These are phyloP conservation scores for Trichoderma sp. DNA, from an alignment of 2,329 filamentous ascomycete species.

Conservation along the genomic window DNA sequence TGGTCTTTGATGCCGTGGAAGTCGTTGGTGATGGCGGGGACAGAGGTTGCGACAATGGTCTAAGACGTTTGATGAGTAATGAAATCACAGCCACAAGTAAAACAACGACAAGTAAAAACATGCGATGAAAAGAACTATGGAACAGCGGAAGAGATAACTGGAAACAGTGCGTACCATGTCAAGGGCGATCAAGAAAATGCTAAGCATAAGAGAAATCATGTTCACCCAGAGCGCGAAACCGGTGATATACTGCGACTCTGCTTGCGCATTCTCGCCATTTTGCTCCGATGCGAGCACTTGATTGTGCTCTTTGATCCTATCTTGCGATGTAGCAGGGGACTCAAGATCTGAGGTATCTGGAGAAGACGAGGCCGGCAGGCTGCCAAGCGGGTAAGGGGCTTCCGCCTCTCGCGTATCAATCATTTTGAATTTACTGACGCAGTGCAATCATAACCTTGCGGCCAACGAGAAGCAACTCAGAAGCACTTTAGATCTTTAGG, in stretches of 20 bases:
- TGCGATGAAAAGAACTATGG: too few relatives aligned
- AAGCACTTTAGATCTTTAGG: not conserved
- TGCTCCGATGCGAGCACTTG: not conserved
- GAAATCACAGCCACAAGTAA: not conserved
- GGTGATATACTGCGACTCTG: not conserved
- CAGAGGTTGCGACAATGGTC: slow-evolving; percentile 56
- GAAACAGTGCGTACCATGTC: slow-evolving; percentile 39
- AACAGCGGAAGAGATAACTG: accelerated
- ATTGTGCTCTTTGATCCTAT: not conserved
- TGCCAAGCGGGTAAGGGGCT: not conserved
- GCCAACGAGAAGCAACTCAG: not conserved
- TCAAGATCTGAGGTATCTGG: not conserved
- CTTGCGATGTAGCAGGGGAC: not conserved
- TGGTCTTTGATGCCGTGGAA: slow-evolving; percentile 51
- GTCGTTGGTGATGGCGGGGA: slow-evolving; percentile 54
- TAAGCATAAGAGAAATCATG: slow-evolving; percentile 45
- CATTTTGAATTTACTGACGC: not conserved
- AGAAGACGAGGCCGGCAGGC: not conserved
- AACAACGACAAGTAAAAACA: too few relatives aligned
- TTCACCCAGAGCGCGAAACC: slow-evolving; percentile 36
- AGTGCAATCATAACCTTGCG: not conserved
- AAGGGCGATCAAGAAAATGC: slow-evolving; percentile 49
- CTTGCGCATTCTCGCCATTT: not conserved
- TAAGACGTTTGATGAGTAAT: slow-evolving; percentile 24
- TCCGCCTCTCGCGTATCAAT: not conserved